phyloP scores from a whole-genome alignment of 129 eudicot species.

The Artemisia tridentata region DNA sequence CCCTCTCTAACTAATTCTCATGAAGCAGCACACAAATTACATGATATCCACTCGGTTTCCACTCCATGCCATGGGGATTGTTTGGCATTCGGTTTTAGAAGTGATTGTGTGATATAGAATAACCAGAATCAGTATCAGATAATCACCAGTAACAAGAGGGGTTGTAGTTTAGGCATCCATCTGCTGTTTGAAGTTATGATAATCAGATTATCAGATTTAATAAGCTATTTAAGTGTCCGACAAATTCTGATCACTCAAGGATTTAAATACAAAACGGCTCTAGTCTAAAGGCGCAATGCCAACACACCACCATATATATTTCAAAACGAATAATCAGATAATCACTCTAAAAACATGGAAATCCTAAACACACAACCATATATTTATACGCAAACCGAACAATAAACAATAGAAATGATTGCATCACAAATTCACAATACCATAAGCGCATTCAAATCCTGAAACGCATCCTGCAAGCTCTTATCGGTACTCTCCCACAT shows the following conservation, averaged over 20 bases:
- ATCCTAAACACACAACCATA: neutral
- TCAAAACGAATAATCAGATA: neutral
- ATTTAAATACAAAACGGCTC: no score
- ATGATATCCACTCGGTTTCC: neutral
- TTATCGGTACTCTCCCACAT: conserved; percentile 99
- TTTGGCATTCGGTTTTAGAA: neutral
- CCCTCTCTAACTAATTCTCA: no score
- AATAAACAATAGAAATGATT: no score
- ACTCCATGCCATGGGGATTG: neutral
- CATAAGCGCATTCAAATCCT: conserved; percentile 97
- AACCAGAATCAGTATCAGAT: neutral
- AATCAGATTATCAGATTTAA: neutral
- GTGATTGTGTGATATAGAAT: neutral
- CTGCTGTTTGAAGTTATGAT: neutral
- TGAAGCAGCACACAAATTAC: neutral
- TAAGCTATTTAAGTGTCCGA: no score
- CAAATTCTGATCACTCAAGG: no score
- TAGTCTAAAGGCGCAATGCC: no score
- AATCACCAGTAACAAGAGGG: no score
- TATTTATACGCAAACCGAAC: neutral
- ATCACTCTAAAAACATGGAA: neutral
- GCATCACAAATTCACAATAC: conserved; percentile 40
- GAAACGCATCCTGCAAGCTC: conserved; percentile 98
- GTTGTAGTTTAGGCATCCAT: no score
- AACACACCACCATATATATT: no score